Evolutionary conservation across 257 asterid genomes (phyloP).

Genomic region (Vinca minor): DNA sequence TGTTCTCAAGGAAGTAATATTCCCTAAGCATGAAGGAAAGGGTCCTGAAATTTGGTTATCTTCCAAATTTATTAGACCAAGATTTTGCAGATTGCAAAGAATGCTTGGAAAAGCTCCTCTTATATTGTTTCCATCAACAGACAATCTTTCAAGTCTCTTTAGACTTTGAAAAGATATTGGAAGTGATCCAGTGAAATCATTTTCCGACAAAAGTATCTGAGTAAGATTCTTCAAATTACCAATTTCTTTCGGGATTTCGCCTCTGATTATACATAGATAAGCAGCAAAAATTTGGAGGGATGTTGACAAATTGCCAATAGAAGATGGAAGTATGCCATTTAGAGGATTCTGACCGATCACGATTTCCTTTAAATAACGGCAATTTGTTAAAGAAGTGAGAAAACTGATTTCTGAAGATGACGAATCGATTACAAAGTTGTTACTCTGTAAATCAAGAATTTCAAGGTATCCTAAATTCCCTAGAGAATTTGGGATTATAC

Average conservation of each 20-base stretch:
- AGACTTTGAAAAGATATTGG: background rate
- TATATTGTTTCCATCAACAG: background rate
- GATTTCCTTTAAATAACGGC: background rate
- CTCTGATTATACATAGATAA: background rate
- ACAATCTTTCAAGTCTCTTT: conserved; percentile 7
- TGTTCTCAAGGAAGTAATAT: background rate
- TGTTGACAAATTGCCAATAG: conserved; percentile 12
- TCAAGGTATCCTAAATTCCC: conserved; percentile 18
- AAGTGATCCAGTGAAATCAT: conserved; percentile 4
- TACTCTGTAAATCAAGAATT: background rate
- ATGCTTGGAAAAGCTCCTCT: conserved; percentile 7
- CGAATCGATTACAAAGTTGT: conserved; percentile 8
- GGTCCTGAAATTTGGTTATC: background rate
- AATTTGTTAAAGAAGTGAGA: conserved; percentile 9
- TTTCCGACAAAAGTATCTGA: background rate
- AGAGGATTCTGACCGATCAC: background rate
- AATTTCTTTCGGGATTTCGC: conserved; percentile 13
- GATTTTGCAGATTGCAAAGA: background rate
- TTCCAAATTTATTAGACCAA: background rate
- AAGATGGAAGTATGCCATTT: conserved; percentile 6
- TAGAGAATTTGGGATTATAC: conserved; percentile 21
- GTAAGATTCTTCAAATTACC: conserved; percentile 3
- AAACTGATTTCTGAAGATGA: conserved; percentile 6
- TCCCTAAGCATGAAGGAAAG: conserved; percentile 4
- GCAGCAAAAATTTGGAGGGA: background rate